Evolutionary conservation across 202 grass and related monocot genomes (phyloP).

Genomic region (Elaeis oleifera): DNA sequence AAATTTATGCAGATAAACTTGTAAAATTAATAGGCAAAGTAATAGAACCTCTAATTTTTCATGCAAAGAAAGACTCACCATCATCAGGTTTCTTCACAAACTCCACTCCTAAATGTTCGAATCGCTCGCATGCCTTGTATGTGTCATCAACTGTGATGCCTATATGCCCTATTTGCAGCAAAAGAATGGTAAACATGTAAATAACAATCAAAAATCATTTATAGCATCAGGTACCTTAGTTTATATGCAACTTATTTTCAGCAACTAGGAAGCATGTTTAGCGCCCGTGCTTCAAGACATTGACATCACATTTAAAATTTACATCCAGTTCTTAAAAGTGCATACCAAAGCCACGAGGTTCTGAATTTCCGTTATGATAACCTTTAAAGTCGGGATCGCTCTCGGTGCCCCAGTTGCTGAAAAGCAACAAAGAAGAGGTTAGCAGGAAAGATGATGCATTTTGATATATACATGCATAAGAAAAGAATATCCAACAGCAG

Average conservation of each 20-base stretch:
- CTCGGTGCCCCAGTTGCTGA: constrained; percentile 97
- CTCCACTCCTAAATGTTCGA: constrained; percentile 71
- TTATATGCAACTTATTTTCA: no score
- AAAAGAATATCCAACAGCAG: no score
- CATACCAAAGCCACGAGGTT: constrained; percentile 93
- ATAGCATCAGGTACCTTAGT: no score
- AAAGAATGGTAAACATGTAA: no score
- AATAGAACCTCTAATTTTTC: no score
- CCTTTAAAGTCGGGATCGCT: constrained; percentile 93
- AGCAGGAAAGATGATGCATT: background rate
- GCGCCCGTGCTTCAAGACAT: background rate
- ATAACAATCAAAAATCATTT: no score
- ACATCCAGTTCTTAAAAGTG: constrained; percentile 4
- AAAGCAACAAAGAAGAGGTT: constrained; percentile 5
- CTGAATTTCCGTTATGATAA: constrained; percentile 95
- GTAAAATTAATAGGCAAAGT: no score
- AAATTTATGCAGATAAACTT: no score
- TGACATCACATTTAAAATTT: background rate
- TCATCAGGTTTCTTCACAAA: constrained; percentile 85
- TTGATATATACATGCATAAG: no score
- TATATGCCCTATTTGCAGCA: constrained; percentile 53
- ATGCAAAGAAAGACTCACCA: constrained; percentile 34
- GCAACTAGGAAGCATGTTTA: no score
- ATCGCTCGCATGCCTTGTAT: constrained; percentile 71
- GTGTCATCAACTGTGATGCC: constrained; percentile 93